Conservation (phyloP, 345 rosid genomes). For the Hypericum androsaemum region DNA sequence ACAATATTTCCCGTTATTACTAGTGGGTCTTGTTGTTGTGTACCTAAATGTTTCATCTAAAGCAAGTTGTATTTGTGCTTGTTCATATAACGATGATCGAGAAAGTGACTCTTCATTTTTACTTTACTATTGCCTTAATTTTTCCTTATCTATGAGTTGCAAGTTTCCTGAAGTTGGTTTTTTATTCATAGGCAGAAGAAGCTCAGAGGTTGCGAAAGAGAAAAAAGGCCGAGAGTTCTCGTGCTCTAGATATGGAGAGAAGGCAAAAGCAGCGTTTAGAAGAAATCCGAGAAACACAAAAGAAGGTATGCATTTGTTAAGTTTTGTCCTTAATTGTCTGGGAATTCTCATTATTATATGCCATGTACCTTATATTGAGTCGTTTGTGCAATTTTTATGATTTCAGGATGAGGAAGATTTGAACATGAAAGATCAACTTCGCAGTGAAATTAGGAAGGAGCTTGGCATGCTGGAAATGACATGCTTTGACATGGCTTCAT, state of each 20-base stretch:
- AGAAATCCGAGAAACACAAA: constrained; percentile 79
- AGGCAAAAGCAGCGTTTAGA: constrained; percentile 76
- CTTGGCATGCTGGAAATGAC: constrained; percentile 48
- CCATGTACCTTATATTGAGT: background rate
- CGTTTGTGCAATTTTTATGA: background rate
- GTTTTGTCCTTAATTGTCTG: background rate
- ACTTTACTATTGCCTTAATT: too few species aligned
- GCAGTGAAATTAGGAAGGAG: constrained; percentile 49
- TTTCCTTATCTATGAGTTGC: too few species aligned
- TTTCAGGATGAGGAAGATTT: constrained; percentile 67
- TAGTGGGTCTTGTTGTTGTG: too few species aligned
- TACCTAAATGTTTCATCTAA: too few species aligned
- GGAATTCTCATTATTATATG: too few species aligned
- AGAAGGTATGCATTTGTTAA: constrained; percentile 39
- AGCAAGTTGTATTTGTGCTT: too few species aligned
- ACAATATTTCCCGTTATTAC: too few species aligned
- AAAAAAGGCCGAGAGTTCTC: constrained; percentile 46
- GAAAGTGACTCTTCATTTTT: too few species aligned
- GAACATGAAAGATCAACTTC: constrained; percentile 58
- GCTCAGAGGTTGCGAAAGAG: constrained; percentile 60
- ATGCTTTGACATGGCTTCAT: constrained; percentile 56
- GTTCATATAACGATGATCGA: too few species aligned
- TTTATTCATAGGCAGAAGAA: constrained; percentile 62
- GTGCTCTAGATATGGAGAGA: constrained; percentile 67
- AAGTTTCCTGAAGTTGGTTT: background rate